Base-by-base conservation (phyloP, 2,329 filamentous ascomycete species). In the Aspergillus sp. region DNA sequence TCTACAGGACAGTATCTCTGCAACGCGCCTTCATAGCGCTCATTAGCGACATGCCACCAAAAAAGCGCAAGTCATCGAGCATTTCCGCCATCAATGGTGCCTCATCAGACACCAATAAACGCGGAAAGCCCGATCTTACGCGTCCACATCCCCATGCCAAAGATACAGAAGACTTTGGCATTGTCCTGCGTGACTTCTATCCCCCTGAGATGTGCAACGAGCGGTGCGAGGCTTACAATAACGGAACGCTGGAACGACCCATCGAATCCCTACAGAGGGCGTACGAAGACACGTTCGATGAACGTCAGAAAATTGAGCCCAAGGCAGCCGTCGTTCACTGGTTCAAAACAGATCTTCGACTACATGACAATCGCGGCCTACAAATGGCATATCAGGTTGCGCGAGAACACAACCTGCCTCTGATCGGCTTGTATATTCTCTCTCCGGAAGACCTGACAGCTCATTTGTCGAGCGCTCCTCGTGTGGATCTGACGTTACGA, bases 391-490 rank as follows among this genome's bases (percentile, higher is more conserved):
- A 85, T 58, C 78, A 87, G 59, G 82, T 83, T 52, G 91, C 92
- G 1, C 87, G 86, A 60, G 82, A 86, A 39, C 82, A 85, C n/a
- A 84, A 84, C 0, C 82, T 93, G 0, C 89, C 91, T 1, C 78
- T 97, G 39, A 85, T 97, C 39, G 86, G 86, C 58, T 75, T 97
- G 50, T 97, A 92, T 73, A 83, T 96, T 28, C 76, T 95, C 55
- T 94, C 90, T 56, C 92, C 91, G 0, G 85, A 96, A 74, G 92
- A 97, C 75, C 90, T 90, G 69, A 87, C 92, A 64, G 93, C 92
- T 1, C 93, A 97, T 75, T 73, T 91, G 25, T 89, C 86, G 1
- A 85, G 89, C 9, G 85, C 91, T 0, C 85, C 87, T 0, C 84
- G 91, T 7, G 87, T 96, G 4, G 91, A 96, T 72, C 92, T 97